These are phyloP conservation scores for Eucalyptus virginea DNA, from an alignment of 345 rosid species.

Conservation along the genomic window DNA sequence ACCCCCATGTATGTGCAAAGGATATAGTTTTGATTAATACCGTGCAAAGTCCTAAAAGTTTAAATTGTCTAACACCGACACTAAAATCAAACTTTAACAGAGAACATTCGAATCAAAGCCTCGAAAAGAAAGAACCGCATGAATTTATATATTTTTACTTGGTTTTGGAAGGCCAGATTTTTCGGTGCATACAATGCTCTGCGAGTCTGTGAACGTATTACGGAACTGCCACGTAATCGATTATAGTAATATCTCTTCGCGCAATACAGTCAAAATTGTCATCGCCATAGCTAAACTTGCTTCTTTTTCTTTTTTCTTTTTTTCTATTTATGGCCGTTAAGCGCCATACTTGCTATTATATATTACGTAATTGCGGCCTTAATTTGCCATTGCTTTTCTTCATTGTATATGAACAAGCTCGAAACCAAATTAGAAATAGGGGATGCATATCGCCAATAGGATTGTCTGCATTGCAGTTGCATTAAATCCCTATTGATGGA, in stretches of 20 bases:
- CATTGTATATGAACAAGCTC: neutral
- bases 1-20: neutral
- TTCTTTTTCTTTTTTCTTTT: too few species aligned
- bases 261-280: too few species aligned
- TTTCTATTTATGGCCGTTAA: too few species aligned
- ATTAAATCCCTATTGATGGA: neutral
- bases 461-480: neutral
- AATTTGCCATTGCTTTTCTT: neutral
- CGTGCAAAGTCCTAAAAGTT: neutral
- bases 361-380: neutral
- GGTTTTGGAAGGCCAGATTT: neutral
- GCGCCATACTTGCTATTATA: too few species aligned
- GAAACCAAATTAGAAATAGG: neutral
- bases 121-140: neutral
- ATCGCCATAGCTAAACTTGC: fast-evolving
- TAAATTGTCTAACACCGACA: too few species aligned
- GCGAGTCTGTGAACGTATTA: fast-evolving
- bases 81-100: too few species aligned
- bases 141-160: too few species aligned
- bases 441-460: neutral
- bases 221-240: neutral
- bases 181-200: neutral
- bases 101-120: neutral
- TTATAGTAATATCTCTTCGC: too few species aligned
- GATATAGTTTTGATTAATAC: neutral